Percentiles rank a stretch among this genome's conserved stretches.
phyloP scores from a whole-genome alignment of 129 eudicot genomes.

The Silybum marianum region DNA sequence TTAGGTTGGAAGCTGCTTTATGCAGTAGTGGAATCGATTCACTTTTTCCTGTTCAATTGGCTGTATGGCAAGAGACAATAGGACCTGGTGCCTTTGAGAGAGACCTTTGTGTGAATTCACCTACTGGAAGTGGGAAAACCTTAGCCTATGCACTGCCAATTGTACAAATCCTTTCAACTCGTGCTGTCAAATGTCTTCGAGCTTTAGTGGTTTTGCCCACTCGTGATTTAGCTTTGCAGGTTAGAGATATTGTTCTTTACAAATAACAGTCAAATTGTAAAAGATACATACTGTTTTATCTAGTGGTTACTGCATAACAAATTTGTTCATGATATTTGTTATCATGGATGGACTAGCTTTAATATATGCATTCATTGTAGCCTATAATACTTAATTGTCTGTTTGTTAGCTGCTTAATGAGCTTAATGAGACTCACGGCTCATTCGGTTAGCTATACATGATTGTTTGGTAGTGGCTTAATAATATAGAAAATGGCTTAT shows the following conservation, averaged over 20 bases:
- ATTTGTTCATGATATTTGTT: too few relatives aligned
- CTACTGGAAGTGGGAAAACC: slow-evolving; percentile 96
- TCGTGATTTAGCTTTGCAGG: slow-evolving; percentile 94
- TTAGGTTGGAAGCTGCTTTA: slow-evolving; percentile 68
- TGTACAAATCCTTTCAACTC: slow-evolving; percentile 72
- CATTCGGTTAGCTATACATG: too few relatives aligned
- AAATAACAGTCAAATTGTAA: not conserved
- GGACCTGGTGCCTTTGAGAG: slow-evolving; percentile 91
- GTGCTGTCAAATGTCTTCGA: slow-evolving; percentile 71
- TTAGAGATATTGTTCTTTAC: slow-evolving; percentile 17
- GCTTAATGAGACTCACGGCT: too few relatives aligned
- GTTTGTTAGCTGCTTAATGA: too few relatives aligned
- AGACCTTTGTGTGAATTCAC: slow-evolving; percentile 86
- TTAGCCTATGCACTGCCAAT: slow-evolving; percentile 87
- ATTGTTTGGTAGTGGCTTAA: too few relatives aligned
- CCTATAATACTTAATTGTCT: not conserved
- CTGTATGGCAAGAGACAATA: slow-evolving; percentile 92
- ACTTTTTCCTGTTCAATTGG: slow-evolving; percentile 87
- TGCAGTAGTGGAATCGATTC: slow-evolving; percentile 53
- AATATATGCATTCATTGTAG: not conserved
- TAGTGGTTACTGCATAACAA: not conserved
- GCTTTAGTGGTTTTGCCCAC: slow-evolving; percentile 95
- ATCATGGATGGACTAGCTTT: not conserved
- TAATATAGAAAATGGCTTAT: too few relatives aligned
- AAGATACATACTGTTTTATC: too few relatives aligned